phyloP scores from a whole-genome alignment of 2,329 filamentous ascomycete genomes.

The Orbilia blumenaviensis region DNA sequence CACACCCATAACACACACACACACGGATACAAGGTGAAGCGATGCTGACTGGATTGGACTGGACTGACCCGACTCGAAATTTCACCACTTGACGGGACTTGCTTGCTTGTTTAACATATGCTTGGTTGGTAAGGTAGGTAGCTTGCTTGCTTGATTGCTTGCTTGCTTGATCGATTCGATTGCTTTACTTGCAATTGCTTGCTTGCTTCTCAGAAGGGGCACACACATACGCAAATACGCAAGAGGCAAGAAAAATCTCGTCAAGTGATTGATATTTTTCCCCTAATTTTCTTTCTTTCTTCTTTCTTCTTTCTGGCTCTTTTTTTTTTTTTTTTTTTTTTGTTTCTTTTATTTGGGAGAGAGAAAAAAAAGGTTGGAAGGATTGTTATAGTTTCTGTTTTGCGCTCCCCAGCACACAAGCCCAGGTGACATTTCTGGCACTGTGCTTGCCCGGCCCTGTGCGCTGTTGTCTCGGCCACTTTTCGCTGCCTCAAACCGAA shows the following conservation, averaged over 20 bases:
- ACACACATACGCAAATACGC: background rate
- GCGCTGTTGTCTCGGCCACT: constrained; percentile 51
- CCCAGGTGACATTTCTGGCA: constrained; percentile 17
- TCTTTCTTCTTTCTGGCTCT: background rate
- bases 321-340: background rate
- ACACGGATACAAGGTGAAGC: too few relatives aligned
- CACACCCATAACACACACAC: too few relatives aligned
- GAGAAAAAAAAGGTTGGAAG: background rate
- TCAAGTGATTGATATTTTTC: constrained; percentile 36
- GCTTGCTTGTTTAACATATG: too few relatives aligned
- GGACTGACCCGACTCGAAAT: too few relatives aligned
- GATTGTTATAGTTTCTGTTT: background rate
- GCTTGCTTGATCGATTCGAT: background rate
- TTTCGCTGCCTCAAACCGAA: constrained; percentile 7
- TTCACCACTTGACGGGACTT: too few relatives aligned
- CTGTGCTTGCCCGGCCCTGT: constrained; percentile 37
- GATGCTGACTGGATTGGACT: too few relatives aligned
- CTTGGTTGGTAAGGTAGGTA: too few relatives aligned
- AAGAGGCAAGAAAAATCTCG: constrained; percentile 45
- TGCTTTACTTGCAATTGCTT: background rate
- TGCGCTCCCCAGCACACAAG: background rate
- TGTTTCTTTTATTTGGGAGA: background rate
- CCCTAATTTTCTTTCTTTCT: background rate
- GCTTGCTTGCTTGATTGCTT: too few relatives aligned
- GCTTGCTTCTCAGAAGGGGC: background rate